These are phyloP conservation scores for Cordyceps tenuipes DNA, from an alignment of 2,329 filamentous ascomycete genomes.

Conservation along the genomic window DNA sequence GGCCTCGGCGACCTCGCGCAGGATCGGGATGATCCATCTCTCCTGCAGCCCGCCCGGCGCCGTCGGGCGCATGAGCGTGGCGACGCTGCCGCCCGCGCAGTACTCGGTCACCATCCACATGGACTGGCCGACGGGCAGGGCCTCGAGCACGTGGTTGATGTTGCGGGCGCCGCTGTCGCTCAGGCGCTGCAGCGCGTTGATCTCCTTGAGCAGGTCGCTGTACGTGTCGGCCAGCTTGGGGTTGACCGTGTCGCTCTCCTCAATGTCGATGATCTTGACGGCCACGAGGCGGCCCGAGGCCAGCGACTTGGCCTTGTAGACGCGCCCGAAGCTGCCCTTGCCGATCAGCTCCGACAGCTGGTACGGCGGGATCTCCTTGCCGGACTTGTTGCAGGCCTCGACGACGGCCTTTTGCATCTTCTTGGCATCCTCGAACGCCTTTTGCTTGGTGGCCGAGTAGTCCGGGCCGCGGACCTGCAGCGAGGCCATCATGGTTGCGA, in stretches of 20 bases:
- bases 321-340: slow-evolving; percentile 65
- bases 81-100: slow-evolving; percentile 76
- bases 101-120: slow-evolving; percentile 89
- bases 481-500: slow-evolving; percentile 27
- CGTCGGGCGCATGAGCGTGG: slow-evolving; percentile 61
- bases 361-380: slow-evolving; percentile 56
- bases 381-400: slow-evolving; percentile 51
- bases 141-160: slow-evolving; percentile 74
- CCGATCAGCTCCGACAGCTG: slow-evolving; percentile 65
- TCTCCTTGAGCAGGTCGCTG: slow-evolving; percentile 61
- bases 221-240: slow-evolving; percentile 59
- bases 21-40: slow-evolving; percentile 60
- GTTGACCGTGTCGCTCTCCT: slow-evolving; percentile 62
- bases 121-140: slow-evolving; percentile 65
- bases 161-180: slow-evolving; percentile 68
- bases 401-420: slow-evolving; percentile 59
- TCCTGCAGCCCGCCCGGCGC: slow-evolving; percentile 57
- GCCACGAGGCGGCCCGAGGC: slow-evolving; percentile 52
- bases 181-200: slow-evolving; percentile 61
- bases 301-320: slow-evolving; percentile 54
- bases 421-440: slow-evolving; percentile 60
- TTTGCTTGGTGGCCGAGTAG: slow-evolving; percentile 42
- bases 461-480: slow-evolving; percentile 35
- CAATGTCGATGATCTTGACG: slow-evolving; percentile 78
- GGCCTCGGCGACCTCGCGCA: slow-evolving; percentile 58